Evolutionary conservation across 257 asterid genomes (phyloP).

Genomic region (Craterostigma plantagineum): DNA sequence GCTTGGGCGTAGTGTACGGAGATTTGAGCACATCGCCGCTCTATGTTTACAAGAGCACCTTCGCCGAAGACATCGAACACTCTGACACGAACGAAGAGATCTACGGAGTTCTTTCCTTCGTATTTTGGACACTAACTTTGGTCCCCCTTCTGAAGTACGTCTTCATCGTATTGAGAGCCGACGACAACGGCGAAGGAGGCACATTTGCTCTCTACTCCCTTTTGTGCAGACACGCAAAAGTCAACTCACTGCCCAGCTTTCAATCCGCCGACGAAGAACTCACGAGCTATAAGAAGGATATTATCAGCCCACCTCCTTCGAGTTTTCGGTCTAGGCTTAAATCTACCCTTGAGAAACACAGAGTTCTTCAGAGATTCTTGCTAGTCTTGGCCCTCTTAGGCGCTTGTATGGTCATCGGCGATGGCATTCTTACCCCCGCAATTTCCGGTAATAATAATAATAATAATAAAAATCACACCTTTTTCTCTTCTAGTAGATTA

Average conservation of each 20-base stretch:
- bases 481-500: too few relatives aligned
- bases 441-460: slow-evolving; percentile 2
- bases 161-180: background rate
- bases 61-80: slow-evolving; percentile 1
- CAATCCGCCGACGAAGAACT: slow-evolving; percentile 1
- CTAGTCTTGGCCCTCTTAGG: slow-evolving; percentile 1
- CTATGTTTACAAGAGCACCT: slow-evolving; percentile 1
- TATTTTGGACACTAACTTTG: background rate
- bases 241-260: background rate
- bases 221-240: background rate
- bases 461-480: background rate
- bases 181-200: slow-evolving; percentile 1
- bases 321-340: background rate
- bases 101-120: background rate
- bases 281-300: background rate
- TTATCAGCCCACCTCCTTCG: background rate
- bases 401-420: slow-evolving; percentile 4
- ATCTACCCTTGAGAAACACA: background rate
- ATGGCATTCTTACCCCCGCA: background rate
- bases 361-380: background rate
- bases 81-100: background rate
- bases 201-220: background rate
- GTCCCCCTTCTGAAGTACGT: background rate
- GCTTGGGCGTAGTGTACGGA: slow-evolving; percentile 1
- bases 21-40: background rate